Evolutionary conservation across 208 protist genomes (phyloP).

Genomic region (Trypanosoma congolense): DNA sequence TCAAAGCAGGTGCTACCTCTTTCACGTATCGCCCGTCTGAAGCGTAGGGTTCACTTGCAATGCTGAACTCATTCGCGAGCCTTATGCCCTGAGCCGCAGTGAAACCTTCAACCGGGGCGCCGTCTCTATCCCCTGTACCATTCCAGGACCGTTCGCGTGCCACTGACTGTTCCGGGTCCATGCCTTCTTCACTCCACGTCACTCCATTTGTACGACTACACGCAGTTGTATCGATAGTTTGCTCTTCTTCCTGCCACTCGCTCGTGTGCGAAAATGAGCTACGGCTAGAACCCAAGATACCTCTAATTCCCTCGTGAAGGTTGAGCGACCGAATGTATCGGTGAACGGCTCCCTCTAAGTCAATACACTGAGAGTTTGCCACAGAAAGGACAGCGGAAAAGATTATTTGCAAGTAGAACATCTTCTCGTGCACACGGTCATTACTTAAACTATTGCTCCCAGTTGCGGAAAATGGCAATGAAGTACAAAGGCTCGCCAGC

Average conservation of each 20-base stretch:
- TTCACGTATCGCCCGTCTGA: too few species aligned
- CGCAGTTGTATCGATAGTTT: too few species aligned
- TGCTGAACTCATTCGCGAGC: too few species aligned
- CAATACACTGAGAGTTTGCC: conserved; percentile 19
- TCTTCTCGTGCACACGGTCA: not conserved
- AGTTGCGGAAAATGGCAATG: not conserved
- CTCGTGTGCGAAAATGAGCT: too few species aligned
- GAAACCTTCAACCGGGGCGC: too few species aligned
- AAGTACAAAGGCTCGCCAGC: not conserved
- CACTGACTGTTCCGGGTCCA: not conserved
- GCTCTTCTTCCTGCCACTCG: too few species aligned
- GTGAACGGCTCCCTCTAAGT: conserved; percentile 19
- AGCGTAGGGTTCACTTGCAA: too few species aligned
- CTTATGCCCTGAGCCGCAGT: not conserved
- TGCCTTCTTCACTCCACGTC: not conserved
- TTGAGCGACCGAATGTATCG: conserved; percentile 13
- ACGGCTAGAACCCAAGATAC: not conserved
- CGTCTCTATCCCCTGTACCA: not conserved
- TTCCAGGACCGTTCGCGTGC: not conserved
- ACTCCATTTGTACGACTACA: not conserved
- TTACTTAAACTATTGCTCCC: not conserved
- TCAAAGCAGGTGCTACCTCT: too few species aligned
- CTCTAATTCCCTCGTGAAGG: conserved; percentile 12
- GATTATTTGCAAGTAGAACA: conserved; percentile 17
- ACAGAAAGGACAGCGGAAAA: conserved; percentile 13